A percentile compares a stretch with the other conserved stretches of the same genome.
Evolutionary conservation across 441 rosid genomes (phyloP).

Genomic region (Erysimum cheiri): DNA sequence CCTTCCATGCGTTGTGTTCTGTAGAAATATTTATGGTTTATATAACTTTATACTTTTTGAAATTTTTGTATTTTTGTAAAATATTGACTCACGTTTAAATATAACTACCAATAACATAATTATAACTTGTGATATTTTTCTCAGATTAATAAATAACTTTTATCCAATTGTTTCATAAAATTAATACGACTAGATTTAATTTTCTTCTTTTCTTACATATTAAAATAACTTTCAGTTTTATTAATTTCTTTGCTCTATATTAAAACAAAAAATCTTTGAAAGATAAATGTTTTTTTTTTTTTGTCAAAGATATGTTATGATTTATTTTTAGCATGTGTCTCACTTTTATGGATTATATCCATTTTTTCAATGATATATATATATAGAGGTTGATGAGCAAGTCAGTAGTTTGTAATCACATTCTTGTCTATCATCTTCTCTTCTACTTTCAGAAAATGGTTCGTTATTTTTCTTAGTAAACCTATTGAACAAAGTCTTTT

Average conservation of each 20-base stretch:
- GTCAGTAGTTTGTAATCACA: background rate
- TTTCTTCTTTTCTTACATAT: background rate
- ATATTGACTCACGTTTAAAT: too few relatives aligned
- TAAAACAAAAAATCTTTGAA: background rate
- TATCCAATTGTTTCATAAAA: background rate
- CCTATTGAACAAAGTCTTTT: background rate
- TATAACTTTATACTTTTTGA: background rate
- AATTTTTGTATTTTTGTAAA: too few relatives aligned
- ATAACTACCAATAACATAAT: too few relatives aligned
- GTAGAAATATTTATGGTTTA: background rate
- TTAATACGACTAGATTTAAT: background rate
- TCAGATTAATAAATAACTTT: background rate
- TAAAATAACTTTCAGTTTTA: background rate
- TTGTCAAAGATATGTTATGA: background rate
- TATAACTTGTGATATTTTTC: background rate
- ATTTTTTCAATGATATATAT: background rate
- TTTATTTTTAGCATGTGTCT: background rate
- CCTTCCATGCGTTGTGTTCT: too few relatives aligned
- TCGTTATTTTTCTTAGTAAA: background rate
- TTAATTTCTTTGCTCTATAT: background rate
- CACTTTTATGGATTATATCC: background rate
- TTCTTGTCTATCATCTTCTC: background rate
- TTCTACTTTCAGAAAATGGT: background rate
- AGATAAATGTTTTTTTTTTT: background rate
- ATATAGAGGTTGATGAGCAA: background rate